phyloP scores from a whole-genome alignment of 768 basidiomycete species.

The Lactifluus echinatus region DNA sequence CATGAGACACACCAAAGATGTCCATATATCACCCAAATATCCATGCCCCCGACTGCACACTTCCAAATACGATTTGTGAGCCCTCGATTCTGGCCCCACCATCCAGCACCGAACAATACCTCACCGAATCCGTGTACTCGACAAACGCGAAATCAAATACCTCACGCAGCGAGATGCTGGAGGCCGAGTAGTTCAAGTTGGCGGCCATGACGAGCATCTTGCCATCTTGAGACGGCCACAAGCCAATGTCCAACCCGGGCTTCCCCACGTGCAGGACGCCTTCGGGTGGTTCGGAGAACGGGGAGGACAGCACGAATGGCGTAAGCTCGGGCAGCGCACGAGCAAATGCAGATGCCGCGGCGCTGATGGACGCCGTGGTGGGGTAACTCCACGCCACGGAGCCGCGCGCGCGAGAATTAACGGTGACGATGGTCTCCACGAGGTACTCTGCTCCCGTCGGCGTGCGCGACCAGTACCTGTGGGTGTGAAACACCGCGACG shows the following conservation, averaged over 20 bases:
- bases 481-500: background rate
- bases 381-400: slow-evolving; percentile 37
- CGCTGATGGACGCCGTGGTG: slow-evolving; percentile 32
- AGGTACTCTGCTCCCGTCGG: slow-evolving; percentile 68
- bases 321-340: slow-evolving; percentile 22
- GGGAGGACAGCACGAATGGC: slow-evolving; percentile 5
- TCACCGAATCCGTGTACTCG: background rate
- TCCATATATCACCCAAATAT: background rate
- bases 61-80: background rate
- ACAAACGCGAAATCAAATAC: background rate
- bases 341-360: slow-evolving; percentile 30
- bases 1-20: too few relatives aligned
- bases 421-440: slow-evolving; percentile 52
- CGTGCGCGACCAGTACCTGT: slow-evolving; percentile 49
- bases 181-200: slow-evolving; percentile 11
- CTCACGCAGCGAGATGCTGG: background rate
- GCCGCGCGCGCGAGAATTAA: slow-evolving; percentile 61
- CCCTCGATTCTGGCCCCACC: background rate
- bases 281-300: background rate
- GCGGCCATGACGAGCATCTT: slow-evolving; percentile 3
- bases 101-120: background rate
- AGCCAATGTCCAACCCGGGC: slow-evolving; percentile 2
- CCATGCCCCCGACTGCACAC: slow-evolving; percentile 6
- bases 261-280: slow-evolving; percentile 1
- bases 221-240: background rate